A percentile compares a stretch with the other conserved stretches of the same genome.
Conservation (phyloP, 2,329 filamentous ascomycete genomes). For the Lasiodiplodia sp. region DNA sequence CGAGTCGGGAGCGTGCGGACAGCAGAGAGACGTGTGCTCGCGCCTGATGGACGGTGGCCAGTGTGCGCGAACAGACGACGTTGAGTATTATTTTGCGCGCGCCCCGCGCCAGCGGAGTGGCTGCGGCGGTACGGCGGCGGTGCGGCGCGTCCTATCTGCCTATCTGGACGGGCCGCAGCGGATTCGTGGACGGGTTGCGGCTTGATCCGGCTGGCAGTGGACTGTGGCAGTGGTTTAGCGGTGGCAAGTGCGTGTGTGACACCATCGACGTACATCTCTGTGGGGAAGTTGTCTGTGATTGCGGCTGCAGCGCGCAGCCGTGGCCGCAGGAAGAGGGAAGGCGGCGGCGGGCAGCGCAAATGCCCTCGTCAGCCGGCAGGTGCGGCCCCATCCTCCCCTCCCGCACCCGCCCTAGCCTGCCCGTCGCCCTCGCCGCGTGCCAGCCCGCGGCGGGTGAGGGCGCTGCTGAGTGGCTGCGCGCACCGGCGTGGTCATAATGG, state of each 20-base stretch:
- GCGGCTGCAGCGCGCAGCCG: constrained; percentile 25
- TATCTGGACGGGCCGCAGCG: constrained; percentile 22
- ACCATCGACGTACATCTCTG: constrained; percentile 27
- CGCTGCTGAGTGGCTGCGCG: constrained; percentile 1
- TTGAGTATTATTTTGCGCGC: neutral
- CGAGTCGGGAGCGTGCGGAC: constrained; percentile 10
- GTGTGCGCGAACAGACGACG: constrained; percentile 13
- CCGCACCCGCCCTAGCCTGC: constrained; percentile 20
- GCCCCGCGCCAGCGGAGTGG: constrained; percentile 8
- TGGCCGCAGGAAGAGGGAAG: neutral
- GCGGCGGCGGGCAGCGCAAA: neutral
- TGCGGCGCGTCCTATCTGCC: constrained; percentile 18
- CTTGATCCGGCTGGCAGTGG: constrained; percentile 1
- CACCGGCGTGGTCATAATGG: constrained; percentile 23
- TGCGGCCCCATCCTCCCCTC: constrained; percentile 17
- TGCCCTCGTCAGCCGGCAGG: neutral
- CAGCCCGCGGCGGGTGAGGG: constrained; percentile 11
- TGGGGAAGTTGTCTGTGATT: constrained; percentile 26
- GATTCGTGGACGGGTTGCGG: constrained; percentile 2
- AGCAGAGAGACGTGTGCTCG: constrained; percentile 12
- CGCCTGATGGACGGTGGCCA: constrained; percentile 23
- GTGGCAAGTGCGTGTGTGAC: constrained; percentile 26
- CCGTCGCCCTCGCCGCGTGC: constrained; percentile 7
- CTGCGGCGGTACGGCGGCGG: constrained; percentile 21
- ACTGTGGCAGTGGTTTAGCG: constrained; percentile 6